Evolutionary conservation across 768 basidiomycete genomes (phyloP).

Genomic region (Rossbeevera mucosa): DNA sequence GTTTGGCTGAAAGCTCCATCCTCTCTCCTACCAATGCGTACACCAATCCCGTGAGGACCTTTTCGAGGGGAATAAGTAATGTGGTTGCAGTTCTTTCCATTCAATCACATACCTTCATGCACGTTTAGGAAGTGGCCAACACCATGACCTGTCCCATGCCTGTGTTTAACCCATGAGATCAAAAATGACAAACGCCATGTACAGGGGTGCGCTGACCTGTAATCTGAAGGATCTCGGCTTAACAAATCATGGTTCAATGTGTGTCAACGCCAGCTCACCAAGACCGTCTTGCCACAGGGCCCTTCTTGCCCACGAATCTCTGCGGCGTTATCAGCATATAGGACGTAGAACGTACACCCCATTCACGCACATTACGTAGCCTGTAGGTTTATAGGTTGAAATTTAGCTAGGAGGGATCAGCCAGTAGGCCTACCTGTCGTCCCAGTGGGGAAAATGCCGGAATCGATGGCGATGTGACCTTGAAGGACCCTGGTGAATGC

Average conservation of each 20-base stretch:
- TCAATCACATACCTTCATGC: slow-evolving; percentile 55
- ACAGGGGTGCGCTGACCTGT: slow-evolving; percentile 38
- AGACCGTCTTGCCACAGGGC: slow-evolving; percentile 85
- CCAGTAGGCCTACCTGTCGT: slow-evolving; percentile 53
- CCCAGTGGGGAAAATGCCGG: slow-evolving; percentile 74
- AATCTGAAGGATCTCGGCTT: slow-evolving; percentile 38
- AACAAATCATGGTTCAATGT: background rate
- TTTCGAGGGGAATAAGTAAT: slow-evolving; percentile 6
- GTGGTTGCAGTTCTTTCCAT: background rate
- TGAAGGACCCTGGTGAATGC: slow-evolving; percentile 91
- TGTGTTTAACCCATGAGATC: slow-evolving; percentile 22
- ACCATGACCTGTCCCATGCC: slow-evolving; percentile 93
- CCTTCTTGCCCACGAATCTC: slow-evolving; percentile 77
- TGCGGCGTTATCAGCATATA: slow-evolving; percentile 25
- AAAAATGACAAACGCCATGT: background rate
- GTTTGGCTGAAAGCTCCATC: background rate
- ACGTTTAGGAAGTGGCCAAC: slow-evolving; percentile 94
- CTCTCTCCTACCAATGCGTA: slow-evolving; percentile 31
- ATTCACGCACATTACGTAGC: slow-evolving; percentile 49
- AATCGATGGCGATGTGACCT: slow-evolving; percentile 88
- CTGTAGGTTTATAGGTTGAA: slow-evolving; percentile 27
- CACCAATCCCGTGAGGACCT: slow-evolving; percentile 57
- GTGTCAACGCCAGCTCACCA: slow-evolving; percentile 40
- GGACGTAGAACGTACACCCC: background rate
- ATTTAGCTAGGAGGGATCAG: background rate